phyloP scores from a whole-genome alignment of 768 basidiomycete genomes.

The Pleurotus tuber-regium region DNA sequence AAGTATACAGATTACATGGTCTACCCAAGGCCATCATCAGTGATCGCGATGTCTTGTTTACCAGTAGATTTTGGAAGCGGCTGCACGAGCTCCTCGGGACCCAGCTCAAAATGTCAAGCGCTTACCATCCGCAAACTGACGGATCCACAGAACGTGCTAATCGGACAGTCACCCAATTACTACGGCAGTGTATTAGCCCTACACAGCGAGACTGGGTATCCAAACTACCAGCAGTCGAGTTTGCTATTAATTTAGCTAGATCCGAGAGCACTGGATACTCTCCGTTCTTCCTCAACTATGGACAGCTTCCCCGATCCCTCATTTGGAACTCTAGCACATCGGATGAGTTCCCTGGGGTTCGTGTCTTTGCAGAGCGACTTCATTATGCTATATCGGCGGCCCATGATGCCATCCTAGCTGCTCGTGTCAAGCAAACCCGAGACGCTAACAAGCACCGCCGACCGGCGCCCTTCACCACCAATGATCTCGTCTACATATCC shows the following conservation, averaged over 20 bases:
- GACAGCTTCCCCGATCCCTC: constrained; percentile 20
- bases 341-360: constrained; percentile 20
- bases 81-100: constrained; percentile 18
- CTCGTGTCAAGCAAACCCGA: constrained; percentile 12
- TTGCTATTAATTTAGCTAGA: constrained; percentile 32
- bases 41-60: constrained; percentile 20
- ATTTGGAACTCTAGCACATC: constrained; percentile 13
- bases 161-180: constrained; percentile 26
- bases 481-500: constrained; percentile 18
- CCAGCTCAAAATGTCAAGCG: constrained; percentile 27
- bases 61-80: constrained; percentile 13
- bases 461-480: constrained; percentile 4
- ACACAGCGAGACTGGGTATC: constrained; percentile 28
- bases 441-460: constrained; percentile 9
- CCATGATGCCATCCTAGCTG: constrained; percentile 26
- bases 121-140: constrained; percentile 15
- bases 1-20: constrained; percentile 29
- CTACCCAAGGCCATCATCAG: constrained; percentile 24
- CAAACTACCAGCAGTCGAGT: constrained; percentile 30
- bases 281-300: constrained; percentile 29
- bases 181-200: constrained; percentile 19
- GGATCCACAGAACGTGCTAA: constrained; percentile 31
- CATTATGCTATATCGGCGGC: constrained; percentile 20
- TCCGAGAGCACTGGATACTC: constrained; percentile 33
- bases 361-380: constrained; percentile 18